Conservation (phyloP, 352 stramenopile genomes). For the Phytopythium aichiense region DNA sequence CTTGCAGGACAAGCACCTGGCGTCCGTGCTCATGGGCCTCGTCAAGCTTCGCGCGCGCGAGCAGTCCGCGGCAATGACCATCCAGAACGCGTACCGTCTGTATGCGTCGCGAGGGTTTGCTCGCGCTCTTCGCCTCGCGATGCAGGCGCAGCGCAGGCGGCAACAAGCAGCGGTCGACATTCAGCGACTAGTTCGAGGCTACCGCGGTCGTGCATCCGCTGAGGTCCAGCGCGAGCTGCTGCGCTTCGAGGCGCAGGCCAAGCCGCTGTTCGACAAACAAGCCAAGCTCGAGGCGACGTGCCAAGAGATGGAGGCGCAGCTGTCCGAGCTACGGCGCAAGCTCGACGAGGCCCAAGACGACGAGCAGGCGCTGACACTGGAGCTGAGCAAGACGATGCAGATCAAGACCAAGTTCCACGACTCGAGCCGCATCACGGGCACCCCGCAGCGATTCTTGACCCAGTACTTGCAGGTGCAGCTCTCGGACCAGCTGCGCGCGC, state of each 20-base stretch:
- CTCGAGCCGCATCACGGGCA: constrained; percentile 81
- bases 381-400: constrained; percentile 79
- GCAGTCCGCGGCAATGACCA: constrained; percentile 43
- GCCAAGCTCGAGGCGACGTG: constrained; percentile 35
- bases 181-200: constrained; percentile 74
- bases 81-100: constrained; percentile 62
- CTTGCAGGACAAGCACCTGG: constrained; percentile 69
- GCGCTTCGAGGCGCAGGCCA: constrained; percentile 67
- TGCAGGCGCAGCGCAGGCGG: constrained; percentile 38
- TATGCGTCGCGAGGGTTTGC: constrained; percentile 58
- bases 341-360: constrained; percentile 42
- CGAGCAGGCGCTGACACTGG: constrained; percentile 48
- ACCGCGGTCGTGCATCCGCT: constrained; percentile 60
- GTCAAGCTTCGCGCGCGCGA: constrained; percentile 62
- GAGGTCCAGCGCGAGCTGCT: constrained; percentile 77
- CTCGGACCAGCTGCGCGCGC: constrained; percentile 73
- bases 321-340: constrained; percentile 37
- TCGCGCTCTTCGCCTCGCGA: constrained; percentile 48
- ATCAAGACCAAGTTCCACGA: constrained; percentile 87
- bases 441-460: constrained; percentile 90
- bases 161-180: constrained; percentile 48
- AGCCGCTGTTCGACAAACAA: constrained; percentile 65
- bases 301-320: constrained; percentile 42
- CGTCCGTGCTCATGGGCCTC: constrained; percentile 62
- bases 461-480: constrained; percentile 91